Base-by-base conservation (phyloP, 2,329 filamentous ascomycete species). In the Fusarium subglutinans region DNA sequence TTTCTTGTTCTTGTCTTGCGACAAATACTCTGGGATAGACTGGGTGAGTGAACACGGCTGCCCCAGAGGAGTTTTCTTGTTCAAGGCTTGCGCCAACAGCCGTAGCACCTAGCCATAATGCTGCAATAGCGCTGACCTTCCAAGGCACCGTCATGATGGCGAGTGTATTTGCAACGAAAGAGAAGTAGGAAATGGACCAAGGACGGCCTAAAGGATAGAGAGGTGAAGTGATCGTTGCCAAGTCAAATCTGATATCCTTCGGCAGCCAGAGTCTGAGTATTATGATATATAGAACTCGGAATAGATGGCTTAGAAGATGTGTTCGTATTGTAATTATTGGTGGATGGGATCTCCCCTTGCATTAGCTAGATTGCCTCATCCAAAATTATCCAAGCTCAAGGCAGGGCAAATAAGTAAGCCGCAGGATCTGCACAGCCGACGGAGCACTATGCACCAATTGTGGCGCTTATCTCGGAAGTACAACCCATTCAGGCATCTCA, bases 171-270 rank as follows among this genome's bases (percentile, higher is more conserved):
- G 8, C 2, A 30, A 28, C 10, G 20, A 50, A 37, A 15, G 10
- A 37, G 3, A 28, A 11, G 18, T 30, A n/a, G n/a, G 6, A 2
- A 3, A n/a, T n/a, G 10, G 7, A 13, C 28, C 26, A n/a, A 8
- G 10, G 2, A 50, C 5, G 10, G 11, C 10, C 18, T 3, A 15
- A 0, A 6, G 6, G 4, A 22, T n/a, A 6, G 45, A 61, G 4
- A 43, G 6, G 5, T 2, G 8, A 37, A 35, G 17, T 11, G 20
- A 9, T 6, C 11, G 28, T 22, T 43, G 13, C 15, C 8, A 18
- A 30, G 20, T 28, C 8, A n/a, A 54, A 4, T 9, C 1, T 26
- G 10, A 9, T 40, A 7, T 8, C 8, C 15, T 14, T 20, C 5
- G 51, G 2, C 22, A 33, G 8, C 22, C 12, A 5, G 59, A 11